Evolutionary conservation across 1,284 basidiomycete genomes (phyloP).

Genomic region (Taiwanofungus camphoratus): DNA sequence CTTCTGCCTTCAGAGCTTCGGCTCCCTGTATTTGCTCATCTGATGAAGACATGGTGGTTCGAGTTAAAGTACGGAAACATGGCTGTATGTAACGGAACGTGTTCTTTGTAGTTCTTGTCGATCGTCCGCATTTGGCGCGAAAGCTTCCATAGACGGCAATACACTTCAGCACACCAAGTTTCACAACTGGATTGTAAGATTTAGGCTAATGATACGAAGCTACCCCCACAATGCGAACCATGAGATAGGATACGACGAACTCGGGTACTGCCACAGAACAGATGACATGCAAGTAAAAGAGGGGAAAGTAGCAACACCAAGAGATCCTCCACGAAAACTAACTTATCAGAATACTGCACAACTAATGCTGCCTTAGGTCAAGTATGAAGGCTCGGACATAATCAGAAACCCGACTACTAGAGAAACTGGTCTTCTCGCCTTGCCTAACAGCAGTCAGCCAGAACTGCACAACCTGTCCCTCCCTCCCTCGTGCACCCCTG

Average conservation of each 20-base stretch:
- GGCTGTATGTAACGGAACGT: no score
- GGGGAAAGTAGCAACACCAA: slow-evolving; percentile 20
- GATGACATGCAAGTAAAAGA: slow-evolving; percentile 5
- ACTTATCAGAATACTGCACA: slow-evolving; percentile 8
- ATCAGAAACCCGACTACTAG: not conserved
- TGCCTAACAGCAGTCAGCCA: not conserved
- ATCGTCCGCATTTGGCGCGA: no score
- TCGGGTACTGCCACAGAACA: not conserved
- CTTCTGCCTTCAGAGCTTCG: slow-evolving; percentile 7
- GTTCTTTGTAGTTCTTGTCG: no score
- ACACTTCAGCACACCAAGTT: no score
- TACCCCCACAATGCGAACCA: no score
- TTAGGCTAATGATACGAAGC: no score
- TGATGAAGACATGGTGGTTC: slow-evolving; percentile 10
- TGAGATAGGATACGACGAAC: no score
- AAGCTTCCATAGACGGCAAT: no score
- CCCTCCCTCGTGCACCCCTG: not conserved
- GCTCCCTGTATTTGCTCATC: slow-evolving; percentile 12
- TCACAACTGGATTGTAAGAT: no score
- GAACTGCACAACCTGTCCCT: slow-evolving; percentile 29
- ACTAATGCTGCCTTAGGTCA: not conserved
- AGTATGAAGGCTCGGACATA: not conserved
- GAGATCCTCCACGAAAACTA: slow-evolving; percentile 18
- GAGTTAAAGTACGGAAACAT: not conserved
- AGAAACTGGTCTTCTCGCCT: no score